Evolutionary conservation across 352 stramenopile genomes (phyloP), one percentile per base, ranked within the genome.

Genomic region (Phytophthora ohioensis): DNA sequence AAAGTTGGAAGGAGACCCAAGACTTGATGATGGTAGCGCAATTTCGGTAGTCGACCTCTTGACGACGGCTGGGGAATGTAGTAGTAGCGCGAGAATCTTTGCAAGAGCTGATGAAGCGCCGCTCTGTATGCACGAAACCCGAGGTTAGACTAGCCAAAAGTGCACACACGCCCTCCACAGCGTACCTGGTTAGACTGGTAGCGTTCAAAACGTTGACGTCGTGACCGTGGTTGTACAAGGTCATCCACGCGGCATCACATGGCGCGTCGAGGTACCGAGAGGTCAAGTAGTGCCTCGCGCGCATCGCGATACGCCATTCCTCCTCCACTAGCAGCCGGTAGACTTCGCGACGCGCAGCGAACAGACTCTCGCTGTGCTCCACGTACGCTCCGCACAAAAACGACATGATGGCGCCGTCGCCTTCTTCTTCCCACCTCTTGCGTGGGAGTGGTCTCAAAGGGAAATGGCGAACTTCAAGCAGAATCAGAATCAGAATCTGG

Each of bases 261-360:
- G 47, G 47, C 27, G 10, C 9, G 36, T 57, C 45, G 0, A 65
- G 42, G 12, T 46, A 57, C 36, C 42, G 39, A 13, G 34, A 15
- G 2, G 35, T 65, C 21, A 65, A 17, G 27, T 65, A 65, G 13
- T 65, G 34, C 0, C 36, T 21, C 5, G 15, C 42, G n/a, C 45
- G 17, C 46, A 65, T 65, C 10, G 57, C 36, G 46, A 51, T 42
- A 4, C 46, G 34, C 46, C 57, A 65, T 13, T 9, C 57, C n/a
- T 57, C 57, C 15, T 51, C 45, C 45, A 42, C 30, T 11, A 65
- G 46, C 45, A 57, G 30, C n/a, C 43, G 10, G 31, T 53, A 10
- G 7, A 53, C 55, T 4, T 60, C 38, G 6, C 39, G 21, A 4
- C 53, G 53, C 13, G 21, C 53, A 2, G 27, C 53, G 31, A 11